phyloP scores from a whole-genome alignment of 2,329 filamentous ascomycete species.

The Fusarium papillatum region DNA sequence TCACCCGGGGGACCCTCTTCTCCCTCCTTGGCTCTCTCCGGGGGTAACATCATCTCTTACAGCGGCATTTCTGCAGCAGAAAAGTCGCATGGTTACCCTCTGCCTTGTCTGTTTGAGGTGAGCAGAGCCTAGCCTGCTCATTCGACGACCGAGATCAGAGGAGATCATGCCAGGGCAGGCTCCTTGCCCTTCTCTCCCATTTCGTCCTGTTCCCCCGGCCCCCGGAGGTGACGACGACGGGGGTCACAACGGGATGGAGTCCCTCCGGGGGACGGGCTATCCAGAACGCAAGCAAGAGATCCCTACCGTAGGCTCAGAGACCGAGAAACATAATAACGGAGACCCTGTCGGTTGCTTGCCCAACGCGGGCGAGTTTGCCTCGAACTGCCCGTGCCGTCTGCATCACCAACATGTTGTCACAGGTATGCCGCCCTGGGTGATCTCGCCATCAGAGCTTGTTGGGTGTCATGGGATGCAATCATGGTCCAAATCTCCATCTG shows the following conservation, averaged over 20 bases:
- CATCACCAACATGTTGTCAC: constrained; percentile 37
- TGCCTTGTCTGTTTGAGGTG: constrained; percentile 7
- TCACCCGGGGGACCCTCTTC: constrained; percentile 24
- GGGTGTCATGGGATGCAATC: constrained; percentile 24
- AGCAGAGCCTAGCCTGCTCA: constrained; percentile 19
- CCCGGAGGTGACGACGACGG: constrained; percentile 38
- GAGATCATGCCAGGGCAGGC: constrained; percentile 25
- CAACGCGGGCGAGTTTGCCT: constrained; percentile 40
- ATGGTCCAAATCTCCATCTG: constrained; percentile 30
- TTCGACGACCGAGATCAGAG: constrained; percentile 10
- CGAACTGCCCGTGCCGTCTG: constrained; percentile 32
- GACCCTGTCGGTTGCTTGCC: constrained; percentile 45
- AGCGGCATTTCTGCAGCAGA: constrained; percentile 33
- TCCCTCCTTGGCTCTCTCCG: constrained; percentile 32
- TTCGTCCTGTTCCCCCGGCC: constrained; percentile 28
- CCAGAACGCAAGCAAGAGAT: constrained; percentile 31
- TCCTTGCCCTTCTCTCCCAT: constrained; percentile 10
- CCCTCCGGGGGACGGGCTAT: constrained; percentile 35
- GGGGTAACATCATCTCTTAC: constrained; percentile 43
- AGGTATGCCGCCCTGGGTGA: constrained; percentile 31
- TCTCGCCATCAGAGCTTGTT: constrained; percentile 38
- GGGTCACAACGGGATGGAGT: constrained; percentile 37
- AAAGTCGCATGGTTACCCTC: constrained; percentile 21
- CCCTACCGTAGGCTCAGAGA: constrained; percentile 35
- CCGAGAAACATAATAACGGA: constrained; percentile 35